Evolutionary conservation across 768 basidiomycete species (phyloP), one percentile per base, ranked within the genome.

Genomic region (Phylloporus rhodoxanthus): DNA sequence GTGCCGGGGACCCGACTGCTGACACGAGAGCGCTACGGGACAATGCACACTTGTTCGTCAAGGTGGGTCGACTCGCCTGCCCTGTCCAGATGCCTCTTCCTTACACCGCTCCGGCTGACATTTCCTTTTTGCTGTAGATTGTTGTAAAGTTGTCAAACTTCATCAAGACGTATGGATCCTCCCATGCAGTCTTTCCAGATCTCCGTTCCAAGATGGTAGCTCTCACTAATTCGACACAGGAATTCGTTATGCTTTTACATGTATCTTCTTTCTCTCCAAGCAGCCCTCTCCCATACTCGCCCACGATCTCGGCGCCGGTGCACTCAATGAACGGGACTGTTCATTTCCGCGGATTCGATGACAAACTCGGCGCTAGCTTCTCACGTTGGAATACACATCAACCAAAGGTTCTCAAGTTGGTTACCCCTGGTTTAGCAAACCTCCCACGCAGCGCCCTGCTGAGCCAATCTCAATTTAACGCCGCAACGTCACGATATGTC

Each of bases 201-300:
- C 72, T 94, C 37, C 80, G 87, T 51, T 77, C 72, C 47, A 81
- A 83, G 60, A 82, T 91, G 72, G 79, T 84, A 34, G 78, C 79
- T 54, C 75, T 96, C 49, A 88, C 85, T 19, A 86, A 88, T 58
- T 79, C 84, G 11, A 91, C 91, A 10, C 84, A 94, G 66, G 90
- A 90, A 64, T 87, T 92, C 58, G 84, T 88, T 43, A 88, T 91
- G 56, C 73, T 95, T 42, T 72, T 94, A 15, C 88, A 91, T 60
- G 85, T 91, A 41, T 91, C 91, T 7, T 89, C 87, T 0, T 82
- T 88, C 56, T 80, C 89, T 37, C 79, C 83, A 4, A 64, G 78
- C 14, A 76, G 77, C 2, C 69, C 70, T 34, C 73, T 80, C 33
- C 73, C 84, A 11, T 80, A 78, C 61, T 84, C 85, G 36, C 85